A percentile compares a stretch with the other conserved stretches of the same genome.
Evolutionary conservation across 768 basidiomycete genomes (phyloP).

Genomic region (Phanerochaete carnosa): DNA sequence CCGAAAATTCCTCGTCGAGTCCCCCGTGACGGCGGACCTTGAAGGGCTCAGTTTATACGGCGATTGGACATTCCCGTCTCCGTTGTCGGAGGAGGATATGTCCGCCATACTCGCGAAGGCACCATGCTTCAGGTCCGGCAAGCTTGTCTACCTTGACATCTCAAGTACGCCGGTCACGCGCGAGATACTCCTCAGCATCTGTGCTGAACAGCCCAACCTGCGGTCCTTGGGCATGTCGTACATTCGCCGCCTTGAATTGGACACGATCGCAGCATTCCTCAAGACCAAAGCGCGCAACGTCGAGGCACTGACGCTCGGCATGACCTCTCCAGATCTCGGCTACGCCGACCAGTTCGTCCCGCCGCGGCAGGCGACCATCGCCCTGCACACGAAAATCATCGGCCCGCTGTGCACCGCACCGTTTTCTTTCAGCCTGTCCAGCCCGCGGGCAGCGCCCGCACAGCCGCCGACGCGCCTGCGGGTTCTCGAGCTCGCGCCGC

Average conservation of each 20-base stretch:
- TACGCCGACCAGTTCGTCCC: constrained; percentile 40
- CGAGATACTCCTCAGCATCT: constrained; percentile 44
- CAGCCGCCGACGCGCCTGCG: constrained; percentile 68
- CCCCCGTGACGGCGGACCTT: constrained; percentile 58
- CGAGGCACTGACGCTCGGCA: constrained; percentile 81
- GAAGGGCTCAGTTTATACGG: constrained; percentile 87
- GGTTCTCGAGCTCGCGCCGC: constrained; percentile 80
- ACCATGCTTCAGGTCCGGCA: constrained; percentile 74
- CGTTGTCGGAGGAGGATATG: constrained; percentile 66
- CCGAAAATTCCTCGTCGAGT: constrained; percentile 64
- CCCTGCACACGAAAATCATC: constrained; percentile 75
- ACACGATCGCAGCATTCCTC: constrained; percentile 66
- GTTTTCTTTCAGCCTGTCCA: constrained; percentile 56
- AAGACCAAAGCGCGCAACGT: constrained; percentile 64
- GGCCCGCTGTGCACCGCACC: constrained; percentile 78
- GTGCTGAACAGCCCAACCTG: constrained; percentile 65
- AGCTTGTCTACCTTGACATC: constrained; percentile 84
- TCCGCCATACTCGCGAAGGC: constrained; percentile 63
- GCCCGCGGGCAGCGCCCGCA: constrained; percentile 26
- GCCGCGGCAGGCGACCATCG: constrained; percentile 66
- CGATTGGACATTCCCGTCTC: constrained; percentile 77
- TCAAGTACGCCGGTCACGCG: constrained; percentile 76
- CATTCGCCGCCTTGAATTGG: constrained; percentile 68
- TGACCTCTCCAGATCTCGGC: constrained; percentile 74
- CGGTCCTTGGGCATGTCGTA: constrained; percentile 90